Base-by-base conservation (phyloP, 2,329 filamentous ascomycete species). In the Phaeomoniella chlamydospora region DNA sequence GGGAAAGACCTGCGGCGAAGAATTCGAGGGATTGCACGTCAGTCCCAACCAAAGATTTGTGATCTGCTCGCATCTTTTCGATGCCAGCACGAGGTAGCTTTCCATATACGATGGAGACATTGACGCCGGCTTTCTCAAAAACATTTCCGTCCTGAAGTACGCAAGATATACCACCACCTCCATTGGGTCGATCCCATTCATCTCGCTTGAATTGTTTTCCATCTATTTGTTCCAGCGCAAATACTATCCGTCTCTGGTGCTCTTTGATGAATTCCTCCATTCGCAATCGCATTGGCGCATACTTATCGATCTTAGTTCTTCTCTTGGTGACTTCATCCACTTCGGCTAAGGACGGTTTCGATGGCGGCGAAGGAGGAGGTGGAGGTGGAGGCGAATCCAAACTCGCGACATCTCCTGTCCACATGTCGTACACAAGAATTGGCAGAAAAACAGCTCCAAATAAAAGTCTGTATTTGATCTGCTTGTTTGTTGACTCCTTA, bases 241-340 rank as follows among this genome's bases (percentile, higher is more conserved):
- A 66, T 17, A 96, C 80, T 40, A 98, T 98, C 43, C 80, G 73
- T 49, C 83, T 73, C 54, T 98, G 90, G 50, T 96, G 84, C 48
- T 86, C 74, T 57, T 90, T 90, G 59, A 96, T 92, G 55, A 96
- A 82, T 50, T 83, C 76, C 61, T 98, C 90, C 90, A 98, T 96
- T 43, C 88, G 84, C 39, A 98, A 70, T 37, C 90, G 86, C 88
- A 98, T 96, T 2, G 90, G 87, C 11, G 88, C 94, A 48, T 77
- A 67, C 39, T 77, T 70, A 33, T 69, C 79, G 34, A 96, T 70
- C 43, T 76, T 74, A 38, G 74, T 71, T 56, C 90, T 81, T 42
- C 80, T 77, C 61, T 90, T 94, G 46, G 74, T 71, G 42, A 85
- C 69, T 44, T 74, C 76, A 57, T 96, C 90, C 49, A 83, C 76